Evolutionary conservation across 2,329 filamentous ascomycete genomes (phyloP), one percentile per base, ranked within the genome.

Genomic region (Calonectria pseudoreteaudii): DNA sequence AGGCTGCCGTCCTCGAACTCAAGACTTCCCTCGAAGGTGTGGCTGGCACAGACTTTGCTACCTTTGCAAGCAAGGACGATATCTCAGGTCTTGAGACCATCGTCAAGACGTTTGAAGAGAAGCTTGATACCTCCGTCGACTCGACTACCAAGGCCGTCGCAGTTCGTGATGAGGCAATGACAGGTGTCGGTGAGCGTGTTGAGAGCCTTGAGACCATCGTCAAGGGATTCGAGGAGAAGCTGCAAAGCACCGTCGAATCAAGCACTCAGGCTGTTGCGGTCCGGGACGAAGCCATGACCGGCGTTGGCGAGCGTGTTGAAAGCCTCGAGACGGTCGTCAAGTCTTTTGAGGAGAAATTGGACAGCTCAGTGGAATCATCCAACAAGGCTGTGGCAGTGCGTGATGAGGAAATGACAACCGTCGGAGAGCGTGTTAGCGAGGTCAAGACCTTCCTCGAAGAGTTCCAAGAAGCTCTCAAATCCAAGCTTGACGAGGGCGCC

Each of bases 231-330:
- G 93, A 93, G 76, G 93, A 94, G 78, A 92, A 89, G 76, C 85
- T 93, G 26, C 90, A 93, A 41, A 86, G 88, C 4, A 93, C 96
- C 70, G 92, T 94, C 58, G 93, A 94, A 58, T 87, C 94, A 31
- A 95, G 93, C n/a, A 92, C 92, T 2, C 95, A 95, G 84, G 93
- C 94, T 1, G 93, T 97, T 60, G 95, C 97, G 67, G 93, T 96
- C 73, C 93, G 95, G 30, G 95, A 96, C 81, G 91, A 93, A 56
- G 96, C 98, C 83, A 95, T 95, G 68, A 93, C 93, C 28, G 93
- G 92, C 3, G 56, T 62, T 38, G 56, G 56, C 10, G 56, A 62
- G 23, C 56, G 56, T 28, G 56, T 62, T 0, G 56, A 41, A 30
- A 78, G 91, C 60, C 86, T 96, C n/a, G 90, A 92, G 68, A 90